Base-by-base conservation (phyloP, 176 grass and related monocot genomes). In the Musa beccarii region DNA sequence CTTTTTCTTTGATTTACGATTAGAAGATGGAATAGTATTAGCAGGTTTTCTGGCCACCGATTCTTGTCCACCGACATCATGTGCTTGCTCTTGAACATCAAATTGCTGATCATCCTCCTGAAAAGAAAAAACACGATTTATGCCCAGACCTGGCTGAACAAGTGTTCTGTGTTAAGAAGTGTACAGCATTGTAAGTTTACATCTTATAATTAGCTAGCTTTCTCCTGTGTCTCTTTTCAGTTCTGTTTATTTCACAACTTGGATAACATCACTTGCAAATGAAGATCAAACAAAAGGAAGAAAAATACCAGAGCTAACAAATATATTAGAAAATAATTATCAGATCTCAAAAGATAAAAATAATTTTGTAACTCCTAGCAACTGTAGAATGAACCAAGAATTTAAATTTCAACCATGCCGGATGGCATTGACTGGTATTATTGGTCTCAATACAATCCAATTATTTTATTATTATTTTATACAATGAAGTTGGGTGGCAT, bases 1-100 rank as follows among this genome's bases (percentile, higher is more conserved):
- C 84, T 94, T 99, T 84, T 92, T 99, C 90, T 94, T 99, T 68
- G 84, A 89, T 87, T 99, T 99, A 69, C 81, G 81, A 43, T 88
- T 94, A 84, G 86, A 80, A 78, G 82, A 79, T 12, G 69, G 68
- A 83, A 79, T 75, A 78, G 12, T 22, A 10, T 29, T 70, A 9
- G 49, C 55, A 79, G 59, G 69, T 64, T 78, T 89, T 28, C 73
- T 84, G 72, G 68, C 75, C 71, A 72, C 54, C 84, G 49, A 61
- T 80, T 87, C 76, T 66, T 81, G 79, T 23, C 83, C 65, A 69
- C 75, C 78, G 56, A 34, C 71, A 55, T 70, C 83, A 82, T 76
- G 64, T 24, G 66, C 53, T 71, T 63, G 75, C 59, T 92, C 76
- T 63, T 81, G 79, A 49, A 17, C 73, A 71, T 11, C 26, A 69